Evolutionary conservation across 208 protist species (phyloP), one percentile per base, ranked within the genome.

Genomic region (Herpetomonas samuelpessoai): DNA sequence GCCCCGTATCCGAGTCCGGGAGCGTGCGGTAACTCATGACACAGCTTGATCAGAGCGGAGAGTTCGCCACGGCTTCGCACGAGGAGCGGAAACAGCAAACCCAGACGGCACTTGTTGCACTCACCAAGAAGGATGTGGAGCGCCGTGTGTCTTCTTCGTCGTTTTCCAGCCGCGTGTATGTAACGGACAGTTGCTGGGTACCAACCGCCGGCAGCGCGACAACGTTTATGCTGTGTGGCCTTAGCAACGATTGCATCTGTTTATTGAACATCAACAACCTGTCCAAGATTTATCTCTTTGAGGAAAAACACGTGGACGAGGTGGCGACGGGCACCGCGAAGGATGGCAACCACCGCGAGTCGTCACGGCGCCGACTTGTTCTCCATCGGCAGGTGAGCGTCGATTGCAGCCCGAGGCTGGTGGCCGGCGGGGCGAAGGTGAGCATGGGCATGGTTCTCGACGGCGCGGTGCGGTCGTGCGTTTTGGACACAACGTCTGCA

Each of bases 251-350:
- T 19, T 71, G 49, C 16, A 64, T 90, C 19, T 88, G 79, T 58
- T 54, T 94, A 29, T 58, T 94, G 0, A 86, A 90, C 64, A 84
- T 76, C 10, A 53, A 65, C 9, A 89, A 86, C 45, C 68, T 90
- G 19, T 55, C 63, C 18, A 91, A 91, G 52, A 79, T 73, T 31
- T 87, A 88, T 56, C 59, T 93, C 2, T 84, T 91, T 46, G 78
- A 81, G 45, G 44, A 61, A 27, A 61, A 70, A 1, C 28, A 27
- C 9, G 14, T n/a, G 6, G 7, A 24, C 19, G 39, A n/a, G 7
- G 39, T 12, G 3, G 28, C 10, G 10, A 44, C 9, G 3, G 21
- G 30, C 31, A 47, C 18, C 54, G 19, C 24, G 10, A n/a, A 51
- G 18, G 22, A 19, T n/a, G 18, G 9, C 12, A 9, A 51, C 46